Evolutionary conservation across 106 monocot species (phyloP).

Genomic region (Acorus gramineus): DNA sequence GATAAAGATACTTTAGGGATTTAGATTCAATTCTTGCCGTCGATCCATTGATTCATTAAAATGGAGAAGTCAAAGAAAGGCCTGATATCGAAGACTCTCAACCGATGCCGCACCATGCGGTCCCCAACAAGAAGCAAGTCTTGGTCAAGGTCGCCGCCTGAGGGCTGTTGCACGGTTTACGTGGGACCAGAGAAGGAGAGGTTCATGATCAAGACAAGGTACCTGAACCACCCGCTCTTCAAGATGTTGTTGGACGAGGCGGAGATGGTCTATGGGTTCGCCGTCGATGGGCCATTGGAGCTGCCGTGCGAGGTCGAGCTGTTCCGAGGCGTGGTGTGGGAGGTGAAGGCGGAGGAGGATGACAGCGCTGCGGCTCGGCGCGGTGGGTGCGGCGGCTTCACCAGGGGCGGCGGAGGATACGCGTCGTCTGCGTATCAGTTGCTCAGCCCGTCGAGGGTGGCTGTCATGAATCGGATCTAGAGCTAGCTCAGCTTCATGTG

Average conservation of each 20-base stretch:
- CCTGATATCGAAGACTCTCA: constrained; percentile 16
- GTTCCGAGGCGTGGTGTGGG: constrained; percentile 20
- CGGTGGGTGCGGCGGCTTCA: too few relatives aligned
- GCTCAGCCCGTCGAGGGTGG: too few relatives aligned
- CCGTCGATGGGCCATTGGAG: constrained; percentile 14
- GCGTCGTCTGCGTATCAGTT: too few relatives aligned
- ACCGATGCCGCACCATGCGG: neutral
- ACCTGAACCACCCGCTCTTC: constrained; percentile 25
- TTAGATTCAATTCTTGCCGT: too few relatives aligned
- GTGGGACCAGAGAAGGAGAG: constrained; percentile 19
- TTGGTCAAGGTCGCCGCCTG: constrained; percentile 9
- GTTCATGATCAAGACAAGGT: constrained; percentile 20
- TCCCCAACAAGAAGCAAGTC: constrained; percentile 4
- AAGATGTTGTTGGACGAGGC: constrained; percentile 23
- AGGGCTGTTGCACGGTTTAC: constrained; percentile 21
- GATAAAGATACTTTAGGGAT: too few relatives aligned
- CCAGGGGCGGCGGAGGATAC: too few relatives aligned
- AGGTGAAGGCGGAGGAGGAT: constrained; percentile 10
- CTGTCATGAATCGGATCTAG: too few relatives aligned
- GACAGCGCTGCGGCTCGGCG: too few relatives aligned
- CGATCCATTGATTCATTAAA: too few relatives aligned
- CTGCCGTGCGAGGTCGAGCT: constrained; percentile 16
- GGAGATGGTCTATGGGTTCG: constrained; percentile 24
- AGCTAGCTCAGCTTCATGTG: too few relatives aligned
- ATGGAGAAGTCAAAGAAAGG: constrained; percentile 1